A percentile compares a stretch with the other conserved stretches of the same genome.
Evolutionary conservation across 257 asterid genomes (phyloP).

Genomic region (Parsonsia alboflavescens): DNA sequence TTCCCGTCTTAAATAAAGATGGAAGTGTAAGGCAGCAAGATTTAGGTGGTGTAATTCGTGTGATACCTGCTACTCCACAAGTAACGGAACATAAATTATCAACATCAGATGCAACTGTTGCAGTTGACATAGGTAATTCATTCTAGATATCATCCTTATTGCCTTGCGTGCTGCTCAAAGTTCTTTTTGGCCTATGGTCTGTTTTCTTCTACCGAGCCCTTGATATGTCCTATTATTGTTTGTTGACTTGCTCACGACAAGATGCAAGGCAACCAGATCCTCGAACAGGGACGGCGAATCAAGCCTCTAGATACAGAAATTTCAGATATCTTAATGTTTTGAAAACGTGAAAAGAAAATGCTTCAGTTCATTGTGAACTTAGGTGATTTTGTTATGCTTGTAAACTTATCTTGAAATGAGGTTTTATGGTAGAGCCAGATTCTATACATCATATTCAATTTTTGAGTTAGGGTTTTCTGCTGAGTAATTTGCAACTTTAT

Average conservation of each 20-base stretch:
- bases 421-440: no score
- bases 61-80: slow-evolving; percentile 55
- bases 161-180: not conserved
- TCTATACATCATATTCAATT: no score
- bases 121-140: slow-evolving; percentile 38
- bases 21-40: slow-evolving; percentile 57
- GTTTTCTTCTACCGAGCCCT: not conserved
- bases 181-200: not conserved
- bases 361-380: not conserved
- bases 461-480: not conserved
- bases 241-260: not conserved
- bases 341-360: not conserved
- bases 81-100: slow-evolving; percentile 33
- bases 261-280: not conserved
- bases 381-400: not conserved
- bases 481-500: slow-evolving; percentile 4
- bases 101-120: slow-evolving; percentile 31
- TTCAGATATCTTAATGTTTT: not conserved
- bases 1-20: slow-evolving; percentile 59
- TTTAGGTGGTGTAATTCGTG: slow-evolving; percentile 59
- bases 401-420: no score
- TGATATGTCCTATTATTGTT: not conserved
- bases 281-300: not conserved
- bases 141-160: not conserved
- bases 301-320: not conserved